These are phyloP conservation scores for Melocanna baccifera DNA, from an alignment of 176 grass and related monocot genomes.

Conservation along the genomic window DNA sequence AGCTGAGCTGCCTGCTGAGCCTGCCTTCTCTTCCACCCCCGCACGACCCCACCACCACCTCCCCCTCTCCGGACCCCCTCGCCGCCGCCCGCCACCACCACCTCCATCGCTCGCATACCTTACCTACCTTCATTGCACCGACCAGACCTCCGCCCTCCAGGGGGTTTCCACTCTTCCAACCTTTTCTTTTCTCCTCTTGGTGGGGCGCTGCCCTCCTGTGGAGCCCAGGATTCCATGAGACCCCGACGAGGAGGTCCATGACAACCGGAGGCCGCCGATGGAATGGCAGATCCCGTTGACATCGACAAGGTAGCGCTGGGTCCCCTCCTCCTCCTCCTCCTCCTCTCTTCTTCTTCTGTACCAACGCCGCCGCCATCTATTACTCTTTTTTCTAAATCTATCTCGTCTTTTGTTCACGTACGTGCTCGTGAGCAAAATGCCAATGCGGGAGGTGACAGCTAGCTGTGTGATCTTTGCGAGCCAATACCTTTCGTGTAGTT, in stretches of 20 bases:
- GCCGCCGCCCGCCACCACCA: background rate
- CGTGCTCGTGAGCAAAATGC: background rate
- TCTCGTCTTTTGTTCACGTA: background rate
- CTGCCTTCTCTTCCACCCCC: background rate
- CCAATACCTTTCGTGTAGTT: background rate
- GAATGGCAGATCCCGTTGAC: constrained; percentile 95
- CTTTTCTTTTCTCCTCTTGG: background rate
- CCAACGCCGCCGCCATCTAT: background rate
- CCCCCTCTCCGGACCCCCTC: background rate
- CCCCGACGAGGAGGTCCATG: constrained; percentile 48
- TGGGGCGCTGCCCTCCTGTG: background rate
- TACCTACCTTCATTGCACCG: background rate
- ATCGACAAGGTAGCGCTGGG: constrained; percentile 60
- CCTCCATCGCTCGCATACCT: background rate
- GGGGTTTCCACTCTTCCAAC: background rate
- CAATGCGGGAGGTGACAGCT: background rate
- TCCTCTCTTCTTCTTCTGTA: background rate
- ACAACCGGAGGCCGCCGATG: constrained; percentile 54
- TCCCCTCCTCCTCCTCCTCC: background rate
- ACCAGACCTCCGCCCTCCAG: background rate
- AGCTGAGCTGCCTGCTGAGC: background rate
- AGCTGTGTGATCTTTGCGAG: background rate
- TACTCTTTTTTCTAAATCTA: background rate
- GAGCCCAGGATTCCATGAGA: constrained; percentile 45
- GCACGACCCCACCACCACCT: constrained; percentile 5